Base-by-base conservation (phyloP, 352 stramenopile genomes). In the Phytophthora chlamydospora region DNA sequence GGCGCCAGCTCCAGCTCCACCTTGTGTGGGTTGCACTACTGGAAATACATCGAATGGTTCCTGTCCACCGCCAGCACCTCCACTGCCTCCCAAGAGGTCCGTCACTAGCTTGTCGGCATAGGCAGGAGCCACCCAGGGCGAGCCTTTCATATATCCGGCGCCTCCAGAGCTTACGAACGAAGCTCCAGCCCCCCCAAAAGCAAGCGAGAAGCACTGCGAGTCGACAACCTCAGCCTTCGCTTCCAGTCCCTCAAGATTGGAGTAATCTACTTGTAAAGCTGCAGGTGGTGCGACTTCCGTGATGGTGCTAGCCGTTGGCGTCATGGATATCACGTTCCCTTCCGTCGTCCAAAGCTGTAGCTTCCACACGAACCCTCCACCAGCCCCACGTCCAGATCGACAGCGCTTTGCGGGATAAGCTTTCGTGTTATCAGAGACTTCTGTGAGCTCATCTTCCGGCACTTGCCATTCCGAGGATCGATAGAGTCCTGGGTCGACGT, bases 21-120 rank as follows among this genome's bases (percentile, higher is more conserved):
- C 97, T n/a, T 93, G 64, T 0, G 81, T 92, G 2, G 81, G 75
- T 10, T 92, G 75, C 0, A 85, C 67, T 1, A 86, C 62, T 40
- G 81, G 82, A 14, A 88, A 88, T 7, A 90, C 43, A 50, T 90
- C 83, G 54, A 97, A 91, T 8, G 93, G 93, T 41, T 93, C 73
- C 21, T 75, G 46, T 9, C 88, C 88, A 16, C 93, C 91, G 11
- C 96, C 86, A 54, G 80, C 90, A 31, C 95, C 96, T 19, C 95
- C 95, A 61, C 91, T 98, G 7, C 96, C 96, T 29, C 93, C 96
- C 11, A 98, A 50, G 5, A 98, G 69, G 63, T 98, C 91, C 6
- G 62, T 49, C 2, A 97, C 68, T 2, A 46, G 34, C 2, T 93
- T 62, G 21, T 89, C 66, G 0, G 52, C 72, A 53, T 91, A 90